Conservation (phyloP, 345 rosid species). For the Syzygium oleosum region DNA sequence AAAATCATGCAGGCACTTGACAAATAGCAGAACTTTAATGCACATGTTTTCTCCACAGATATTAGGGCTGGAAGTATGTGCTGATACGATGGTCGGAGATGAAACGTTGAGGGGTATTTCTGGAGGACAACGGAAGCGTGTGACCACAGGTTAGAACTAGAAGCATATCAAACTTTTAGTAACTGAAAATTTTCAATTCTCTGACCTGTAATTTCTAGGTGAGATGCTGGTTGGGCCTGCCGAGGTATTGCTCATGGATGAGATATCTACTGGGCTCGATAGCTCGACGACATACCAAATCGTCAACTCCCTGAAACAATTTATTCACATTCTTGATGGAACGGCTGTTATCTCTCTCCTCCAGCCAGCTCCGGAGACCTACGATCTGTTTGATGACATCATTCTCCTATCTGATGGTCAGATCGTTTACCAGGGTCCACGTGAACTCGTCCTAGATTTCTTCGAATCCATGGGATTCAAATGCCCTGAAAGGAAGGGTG, state of each 20-base stretch:
- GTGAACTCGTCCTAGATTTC: slow-evolving; percentile 45
- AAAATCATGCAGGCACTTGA: background rate
- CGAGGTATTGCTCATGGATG: slow-evolving; percentile 65
- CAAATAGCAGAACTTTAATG: background rate
- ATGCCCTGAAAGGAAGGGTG: slow-evolving; percentile 80
- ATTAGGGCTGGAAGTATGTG: slow-evolving; percentile 24
- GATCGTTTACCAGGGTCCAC: slow-evolving; percentile 70
- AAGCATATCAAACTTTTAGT: background rate
- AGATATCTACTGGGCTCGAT: slow-evolving; percentile 75
- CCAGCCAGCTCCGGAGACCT: slow-evolving; percentile 84
- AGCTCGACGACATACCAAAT: slow-evolving; percentile 77
- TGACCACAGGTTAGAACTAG: slow-evolving; percentile 20
- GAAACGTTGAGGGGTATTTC: slow-evolving; percentile 38
- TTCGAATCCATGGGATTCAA: slow-evolving; percentile 58
- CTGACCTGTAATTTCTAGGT: slow-evolving; percentile 16
- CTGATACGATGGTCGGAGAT: slow-evolving; percentile 28
- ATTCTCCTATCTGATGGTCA: slow-evolving; percentile 65
- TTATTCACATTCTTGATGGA: slow-evolving; percentile 43
- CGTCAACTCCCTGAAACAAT: slow-evolving; percentile 61
- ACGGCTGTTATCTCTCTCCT: slow-evolving; percentile 71
- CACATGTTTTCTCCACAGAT: slow-evolving; percentile 10
- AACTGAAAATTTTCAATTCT: background rate
- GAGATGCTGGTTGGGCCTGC: slow-evolving; percentile 74
- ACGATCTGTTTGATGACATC: slow-evolving; percentile 64
- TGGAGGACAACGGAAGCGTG: slow-evolving; percentile 32